phyloP scores from a whole-genome alignment of 1,139 yeast genomes.

The Debaryomycetaceae sp. region DNA sequence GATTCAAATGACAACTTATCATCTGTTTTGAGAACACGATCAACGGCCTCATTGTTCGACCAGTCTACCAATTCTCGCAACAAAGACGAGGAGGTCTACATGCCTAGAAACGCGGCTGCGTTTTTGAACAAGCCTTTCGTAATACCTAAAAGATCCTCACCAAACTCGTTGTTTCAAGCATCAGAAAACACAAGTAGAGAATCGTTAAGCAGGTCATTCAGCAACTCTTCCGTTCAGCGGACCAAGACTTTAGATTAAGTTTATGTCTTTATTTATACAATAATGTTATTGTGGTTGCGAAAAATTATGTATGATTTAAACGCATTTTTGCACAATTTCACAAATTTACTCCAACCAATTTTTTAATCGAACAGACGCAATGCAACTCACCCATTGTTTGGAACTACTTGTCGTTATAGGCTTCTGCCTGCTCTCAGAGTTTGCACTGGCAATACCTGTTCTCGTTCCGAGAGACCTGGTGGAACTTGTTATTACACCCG shows the following conservation, averaged over 20 bases:
- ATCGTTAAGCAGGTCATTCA: conserved; percentile 21
- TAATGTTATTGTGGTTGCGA: neutral
- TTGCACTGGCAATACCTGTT: neutral
- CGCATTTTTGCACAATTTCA: neutral
- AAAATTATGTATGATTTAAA: neutral
- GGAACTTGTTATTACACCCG: conserved; percentile 21
- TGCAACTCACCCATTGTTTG: neutral
- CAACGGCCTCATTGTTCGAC: conserved; percentile 10
- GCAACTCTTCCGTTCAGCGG: conserved; percentile 17
- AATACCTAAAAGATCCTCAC: conserved; percentile 25
- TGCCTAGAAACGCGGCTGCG: conserved; percentile 15
- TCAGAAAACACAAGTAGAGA: conserved; percentile 30
- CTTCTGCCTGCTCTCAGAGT: neutral
- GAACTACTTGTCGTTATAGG: neutral
- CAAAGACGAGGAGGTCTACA: neutral
- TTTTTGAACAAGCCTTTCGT: conserved; percentile 37
- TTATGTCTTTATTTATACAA: neutral
- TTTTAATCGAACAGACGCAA: too few relatives aligned
- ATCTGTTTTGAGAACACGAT: conserved; percentile 39
- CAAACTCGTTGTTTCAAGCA: conserved; percentile 10
- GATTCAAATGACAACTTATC: conserved; percentile 12
- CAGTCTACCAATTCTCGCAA: neutral
- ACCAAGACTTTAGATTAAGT: conserved; percentile 6
- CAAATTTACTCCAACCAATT: neutral
- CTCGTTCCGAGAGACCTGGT: conserved; percentile 14